A percentile compares a stretch with the other conserved stretches of the same genome.
phyloP scores from a whole-genome alignment of 306 rosid genomes.

The Cyclanthera cordifolia region DNA sequence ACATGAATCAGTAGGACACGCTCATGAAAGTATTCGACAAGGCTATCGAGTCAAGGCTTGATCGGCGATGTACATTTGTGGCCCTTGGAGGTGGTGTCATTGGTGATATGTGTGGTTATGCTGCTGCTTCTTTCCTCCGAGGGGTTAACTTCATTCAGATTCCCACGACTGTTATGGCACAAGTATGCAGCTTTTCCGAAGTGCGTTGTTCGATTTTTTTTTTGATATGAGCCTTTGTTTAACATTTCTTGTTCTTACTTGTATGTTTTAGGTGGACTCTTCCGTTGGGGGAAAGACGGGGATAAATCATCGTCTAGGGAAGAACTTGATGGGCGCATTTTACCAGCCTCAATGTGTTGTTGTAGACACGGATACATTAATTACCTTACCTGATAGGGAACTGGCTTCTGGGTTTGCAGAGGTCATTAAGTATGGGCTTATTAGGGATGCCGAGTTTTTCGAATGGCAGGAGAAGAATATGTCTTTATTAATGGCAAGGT shows the following conservation, averaged over 20 bases:
- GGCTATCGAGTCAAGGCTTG: constrained; percentile 76
- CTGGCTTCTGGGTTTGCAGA: constrained; percentile 91
- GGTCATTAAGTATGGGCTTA: constrained; percentile 83
- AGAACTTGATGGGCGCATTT: constrained; percentile 90
- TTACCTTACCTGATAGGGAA: constrained; percentile 76
- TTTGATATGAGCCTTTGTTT: constrained; percentile 1
- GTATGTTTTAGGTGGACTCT: constrained; percentile 69
- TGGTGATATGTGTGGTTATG: constrained; percentile 95
- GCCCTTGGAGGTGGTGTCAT: constrained; percentile 98
- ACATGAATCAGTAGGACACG: constrained; percentile 47
- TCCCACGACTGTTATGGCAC: constrained; percentile 93
- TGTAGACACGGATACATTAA: constrained; percentile 71
- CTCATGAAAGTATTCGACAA: constrained; percentile 93
- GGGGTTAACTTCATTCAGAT: constrained; percentile 96
- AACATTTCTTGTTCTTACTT: constrained; percentile 1
- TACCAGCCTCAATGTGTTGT: constrained; percentile 93
- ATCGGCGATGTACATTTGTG: constrained; percentile 68
- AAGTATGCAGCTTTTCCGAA: constrained; percentile 35
- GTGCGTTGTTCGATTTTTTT: background rate
- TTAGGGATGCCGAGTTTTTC: constrained; percentile 79
- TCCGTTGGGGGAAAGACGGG: constrained; percentile 98
- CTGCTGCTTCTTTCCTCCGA: constrained; percentile 73
- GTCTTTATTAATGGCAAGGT: constrained; percentile 66
- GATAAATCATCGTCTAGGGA: constrained; percentile 86
- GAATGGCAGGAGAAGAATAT: constrained; percentile 95